phyloP scores from a whole-genome alignment of 805 yeast species.

The Torulaspora franciscae region DNA sequence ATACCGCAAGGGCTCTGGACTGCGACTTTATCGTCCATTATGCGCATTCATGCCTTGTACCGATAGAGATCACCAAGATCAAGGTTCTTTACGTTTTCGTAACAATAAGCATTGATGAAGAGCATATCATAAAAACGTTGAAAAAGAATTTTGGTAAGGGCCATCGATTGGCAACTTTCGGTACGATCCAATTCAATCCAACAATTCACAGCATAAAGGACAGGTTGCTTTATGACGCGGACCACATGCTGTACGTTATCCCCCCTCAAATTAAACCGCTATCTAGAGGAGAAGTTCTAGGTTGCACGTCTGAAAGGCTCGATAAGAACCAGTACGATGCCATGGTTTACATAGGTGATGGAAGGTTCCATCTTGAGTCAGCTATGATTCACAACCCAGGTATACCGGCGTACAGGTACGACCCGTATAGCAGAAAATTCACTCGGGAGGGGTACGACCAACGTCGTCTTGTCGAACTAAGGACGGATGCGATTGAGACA shows the following conservation, averaged over 20 bases:
- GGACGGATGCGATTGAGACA: slow-evolving; percentile 65
- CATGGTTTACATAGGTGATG: slow-evolving; percentile 92
- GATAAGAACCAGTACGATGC: slow-evolving; percentile 62
- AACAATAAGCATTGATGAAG: slow-evolving; percentile 82
- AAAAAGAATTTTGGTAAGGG: slow-evolving; percentile 62
- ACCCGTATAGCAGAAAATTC: slow-evolving; percentile 89
- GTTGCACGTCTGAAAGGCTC: slow-evolving; percentile 87
- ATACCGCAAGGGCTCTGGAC: slow-evolving; percentile 83
- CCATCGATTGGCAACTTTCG: slow-evolving; percentile 73
- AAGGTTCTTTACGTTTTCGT: slow-evolving; percentile 94
- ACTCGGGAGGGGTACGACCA: slow-evolving; percentile 88
- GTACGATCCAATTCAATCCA: slow-evolving; percentile 96
- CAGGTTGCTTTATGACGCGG: slow-evolving; percentile 48
- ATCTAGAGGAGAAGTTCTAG: slow-evolving; percentile 92
- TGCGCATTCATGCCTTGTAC: slow-evolving; percentile 96
- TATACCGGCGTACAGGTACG: slow-evolving; percentile 88
- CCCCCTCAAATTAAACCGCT: slow-evolving; percentile 92
- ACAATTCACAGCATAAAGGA: slow-evolving; percentile 75
- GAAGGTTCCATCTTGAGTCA: slow-evolving; percentile 89
- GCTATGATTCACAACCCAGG: slow-evolving; percentile 97
- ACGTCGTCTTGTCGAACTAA: slow-evolving; percentile 65
- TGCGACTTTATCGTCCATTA: slow-evolving; percentile 95
- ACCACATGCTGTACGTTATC: slow-evolving; percentile 50
- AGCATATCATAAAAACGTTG: slow-evolving; percentile 73
- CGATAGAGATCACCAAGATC: slow-evolving; percentile 84